A percentile compares a stretch with the other conserved stretches of the same genome.
Evolutionary conservation across 495 filamentous ascomycete species (phyloP).

Genomic region (Recurvomyces mirabilis): DNA sequence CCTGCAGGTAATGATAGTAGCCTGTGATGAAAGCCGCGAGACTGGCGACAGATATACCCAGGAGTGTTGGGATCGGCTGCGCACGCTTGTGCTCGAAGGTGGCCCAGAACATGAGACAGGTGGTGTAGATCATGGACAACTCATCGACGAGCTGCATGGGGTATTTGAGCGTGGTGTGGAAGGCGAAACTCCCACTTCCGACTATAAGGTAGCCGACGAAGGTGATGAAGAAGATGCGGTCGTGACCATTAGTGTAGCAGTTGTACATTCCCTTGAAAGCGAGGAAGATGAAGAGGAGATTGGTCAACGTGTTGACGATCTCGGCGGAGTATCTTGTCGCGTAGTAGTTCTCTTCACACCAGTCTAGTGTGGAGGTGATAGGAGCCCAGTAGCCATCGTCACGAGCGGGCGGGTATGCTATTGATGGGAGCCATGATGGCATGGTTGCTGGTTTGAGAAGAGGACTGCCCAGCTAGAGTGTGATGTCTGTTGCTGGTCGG

Average conservation of each 20-base stretch:
- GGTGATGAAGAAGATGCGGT: slow-evolving; percentile 31
- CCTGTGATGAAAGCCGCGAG: slow-evolving; percentile 73
- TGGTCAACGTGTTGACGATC: slow-evolving; percentile 35
- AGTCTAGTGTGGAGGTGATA: slow-evolving; percentile 82
- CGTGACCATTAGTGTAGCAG: slow-evolving; percentile 30
- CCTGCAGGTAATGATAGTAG: slow-evolving; percentile 88
- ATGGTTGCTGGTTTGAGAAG: slow-evolving; percentile 1
- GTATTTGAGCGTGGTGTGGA: slow-evolving; percentile 41
- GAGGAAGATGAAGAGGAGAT: slow-evolving; percentile 32
- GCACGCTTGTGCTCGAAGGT: slow-evolving; percentile 67
- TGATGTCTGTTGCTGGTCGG: too few relatives aligned
- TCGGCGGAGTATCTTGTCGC: slow-evolving; percentile 33
- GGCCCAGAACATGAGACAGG: slow-evolving; percentile 83
- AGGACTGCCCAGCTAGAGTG: background rate
- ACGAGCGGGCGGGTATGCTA: slow-evolving; percentile 57
- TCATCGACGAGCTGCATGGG: slow-evolving; percentile 97
- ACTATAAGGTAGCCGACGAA: slow-evolving; percentile 34
- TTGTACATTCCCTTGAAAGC: slow-evolving; percentile 29
- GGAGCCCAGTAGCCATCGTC: slow-evolving; percentile 67
- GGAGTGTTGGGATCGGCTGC: slow-evolving; percentile 37
- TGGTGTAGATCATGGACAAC: slow-evolving; percentile 95
- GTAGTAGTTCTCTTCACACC: slow-evolving; percentile 68
- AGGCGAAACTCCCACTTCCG: slow-evolving; percentile 32
- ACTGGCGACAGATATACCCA: slow-evolving; percentile 50
- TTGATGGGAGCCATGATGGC: slow-evolving; percentile 41